Conservation (phyloP, 2,329 filamentous ascomycete genomes). For the Ascomycota sp. region DNA sequence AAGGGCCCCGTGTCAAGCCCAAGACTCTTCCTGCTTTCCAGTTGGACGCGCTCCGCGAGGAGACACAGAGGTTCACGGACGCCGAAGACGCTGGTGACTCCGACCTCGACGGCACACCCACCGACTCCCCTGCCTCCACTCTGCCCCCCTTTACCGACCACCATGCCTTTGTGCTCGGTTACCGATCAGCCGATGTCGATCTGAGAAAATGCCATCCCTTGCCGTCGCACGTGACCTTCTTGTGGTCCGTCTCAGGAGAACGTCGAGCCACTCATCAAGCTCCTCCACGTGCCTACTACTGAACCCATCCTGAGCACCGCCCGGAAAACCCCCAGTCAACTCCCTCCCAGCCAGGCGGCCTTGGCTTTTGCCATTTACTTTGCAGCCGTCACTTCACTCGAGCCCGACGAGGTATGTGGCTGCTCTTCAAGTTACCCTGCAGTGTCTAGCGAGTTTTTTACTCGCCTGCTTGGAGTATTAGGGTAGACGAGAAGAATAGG, state of each 20-base stretch:
- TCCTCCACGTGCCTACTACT: constrained; percentile 49
- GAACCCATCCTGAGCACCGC: constrained; percentile 40
- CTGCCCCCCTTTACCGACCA: constrained; percentile 25
- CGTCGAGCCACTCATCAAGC: constrained; percentile 51
- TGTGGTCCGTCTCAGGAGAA: constrained; percentile 58
- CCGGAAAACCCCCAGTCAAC: constrained; percentile 33
- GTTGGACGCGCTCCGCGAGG: constrained; percentile 23
- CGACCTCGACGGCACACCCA: constrained; percentile 38
- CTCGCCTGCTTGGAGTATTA: too few relatives aligned
- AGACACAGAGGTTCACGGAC: constrained; percentile 24
- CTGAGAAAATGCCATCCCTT: constrained; percentile 43
- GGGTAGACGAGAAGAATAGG: not conserved
- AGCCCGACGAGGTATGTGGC: constrained; percentile 31
- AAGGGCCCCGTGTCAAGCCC: not conserved
- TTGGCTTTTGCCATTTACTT: constrained; percentile 45
- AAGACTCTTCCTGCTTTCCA: constrained; percentile 2
- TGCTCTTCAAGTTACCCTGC: too few relatives aligned
- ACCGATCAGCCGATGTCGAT: constrained; percentile 50
- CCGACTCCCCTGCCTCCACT: constrained; percentile 16
- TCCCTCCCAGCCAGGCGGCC: constrained; percentile 36
- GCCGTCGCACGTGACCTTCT: constrained; percentile 40
- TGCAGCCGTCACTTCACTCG: constrained; percentile 35
- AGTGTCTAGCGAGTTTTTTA: too few relatives aligned
- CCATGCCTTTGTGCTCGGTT: constrained; percentile 54
- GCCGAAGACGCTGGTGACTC: constrained; percentile 29